A percentile compares a stretch with the other conserved stretches of the same genome.
Evolutionary conservation across 2,329 filamentous ascomycete genomes (phyloP).

Genomic region (Stemphylium lycopersici): DNA sequence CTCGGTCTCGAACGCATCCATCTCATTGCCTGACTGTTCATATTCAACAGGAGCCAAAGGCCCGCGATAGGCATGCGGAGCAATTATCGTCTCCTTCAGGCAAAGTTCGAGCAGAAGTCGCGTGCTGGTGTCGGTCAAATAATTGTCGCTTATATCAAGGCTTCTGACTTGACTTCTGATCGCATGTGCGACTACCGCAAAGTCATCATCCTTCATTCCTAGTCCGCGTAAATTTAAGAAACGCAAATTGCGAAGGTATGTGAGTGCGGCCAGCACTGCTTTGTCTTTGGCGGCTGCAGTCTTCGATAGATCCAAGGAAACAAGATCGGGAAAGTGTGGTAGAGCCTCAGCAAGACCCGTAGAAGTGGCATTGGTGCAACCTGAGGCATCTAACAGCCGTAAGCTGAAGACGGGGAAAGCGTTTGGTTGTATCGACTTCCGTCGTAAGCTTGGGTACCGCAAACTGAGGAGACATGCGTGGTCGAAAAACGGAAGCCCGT

Average conservation of each 20-base stretch:
- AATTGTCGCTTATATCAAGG: slow-evolving; percentile 63
- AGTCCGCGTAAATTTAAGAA: slow-evolving; percentile 63
- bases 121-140: slow-evolving; percentile 62
- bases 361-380: slow-evolving; percentile 65
- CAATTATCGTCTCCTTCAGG: slow-evolving; percentile 45
- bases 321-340: slow-evolving; percentile 58
- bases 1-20: slow-evolving; percentile 45
- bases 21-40: slow-evolving; percentile 45
- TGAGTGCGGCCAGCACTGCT: slow-evolving; percentile 56
- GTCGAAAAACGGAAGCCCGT: slow-evolving; percentile 66
- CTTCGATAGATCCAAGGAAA: slow-evolving; percentile 65
- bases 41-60: slow-evolving; percentile 31
- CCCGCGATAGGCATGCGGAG: slow-evolving; percentile 14
- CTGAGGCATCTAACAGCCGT: slow-evolving; percentile 62
- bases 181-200: slow-evolving; percentile 58
- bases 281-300: slow-evolving; percentile 58
- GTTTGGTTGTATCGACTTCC: slow-evolving; percentile 25
- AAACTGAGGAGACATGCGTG: slow-evolving; percentile 62
- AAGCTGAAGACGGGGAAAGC: slow-evolving; percentile 53
- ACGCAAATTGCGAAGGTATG: slow-evolving; percentile 57
- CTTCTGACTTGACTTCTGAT: slow-evolving; percentile 61
- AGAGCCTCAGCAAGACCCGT: slow-evolving; percentile 59
- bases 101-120: slow-evolving; percentile 59
- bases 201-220: slow-evolving; percentile 59
- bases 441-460: slow-evolving; percentile 42